phyloP scores from a whole-genome alignment of 164 flowering plant genomes.

The Protea cynaroides region DNA sequence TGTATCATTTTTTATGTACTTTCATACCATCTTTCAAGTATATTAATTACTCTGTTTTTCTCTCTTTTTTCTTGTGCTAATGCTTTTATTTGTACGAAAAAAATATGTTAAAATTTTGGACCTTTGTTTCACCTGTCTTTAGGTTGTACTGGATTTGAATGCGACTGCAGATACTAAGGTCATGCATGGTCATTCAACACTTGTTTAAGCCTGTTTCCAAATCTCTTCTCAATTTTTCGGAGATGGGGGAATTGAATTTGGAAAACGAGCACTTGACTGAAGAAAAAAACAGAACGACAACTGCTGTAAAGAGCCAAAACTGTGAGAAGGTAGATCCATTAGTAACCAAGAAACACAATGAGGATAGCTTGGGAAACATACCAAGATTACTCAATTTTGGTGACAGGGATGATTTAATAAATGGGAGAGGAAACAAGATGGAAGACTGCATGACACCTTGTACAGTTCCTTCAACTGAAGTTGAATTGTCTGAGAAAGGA shows the following conservation, averaged over 20 bases:
- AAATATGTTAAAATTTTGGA: too few species aligned
- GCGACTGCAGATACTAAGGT: slow-evolving; percentile 19
- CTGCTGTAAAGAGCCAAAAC: slow-evolving; percentile 10
- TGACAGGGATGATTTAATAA: slow-evolving; percentile 14
- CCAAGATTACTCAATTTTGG: slow-evolving; percentile 16
- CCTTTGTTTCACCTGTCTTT: background rate
- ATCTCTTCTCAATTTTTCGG: slow-evolving; percentile 16
- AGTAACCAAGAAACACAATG: slow-evolving; percentile 11
- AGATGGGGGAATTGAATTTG: slow-evolving; percentile 15
- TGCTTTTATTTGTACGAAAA: too few species aligned
- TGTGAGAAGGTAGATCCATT: slow-evolving; percentile 10
- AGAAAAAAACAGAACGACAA: slow-evolving; percentile 16
- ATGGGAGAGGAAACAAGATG: slow-evolving; percentile 9
- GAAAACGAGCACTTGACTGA: slow-evolving; percentile 15
- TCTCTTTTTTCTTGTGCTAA: background rate
- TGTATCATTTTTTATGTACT: background rate
- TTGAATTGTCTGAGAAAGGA: slow-evolving; percentile 23
- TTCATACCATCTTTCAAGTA: background rate
- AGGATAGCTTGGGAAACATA: slow-evolving; percentile 13
- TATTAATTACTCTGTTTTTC: background rate
- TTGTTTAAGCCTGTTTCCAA: slow-evolving; percentile 11
- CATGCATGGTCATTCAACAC: slow-evolving; percentile 4
- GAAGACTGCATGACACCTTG: slow-evolving; percentile 9
- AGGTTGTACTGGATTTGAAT: background rate
- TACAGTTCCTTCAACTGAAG: slow-evolving; percentile 8